Evolutionary conservation across 2,329 filamentous ascomycete genomes (phyloP).

Genomic region (Verticillium longisporum): DNA sequence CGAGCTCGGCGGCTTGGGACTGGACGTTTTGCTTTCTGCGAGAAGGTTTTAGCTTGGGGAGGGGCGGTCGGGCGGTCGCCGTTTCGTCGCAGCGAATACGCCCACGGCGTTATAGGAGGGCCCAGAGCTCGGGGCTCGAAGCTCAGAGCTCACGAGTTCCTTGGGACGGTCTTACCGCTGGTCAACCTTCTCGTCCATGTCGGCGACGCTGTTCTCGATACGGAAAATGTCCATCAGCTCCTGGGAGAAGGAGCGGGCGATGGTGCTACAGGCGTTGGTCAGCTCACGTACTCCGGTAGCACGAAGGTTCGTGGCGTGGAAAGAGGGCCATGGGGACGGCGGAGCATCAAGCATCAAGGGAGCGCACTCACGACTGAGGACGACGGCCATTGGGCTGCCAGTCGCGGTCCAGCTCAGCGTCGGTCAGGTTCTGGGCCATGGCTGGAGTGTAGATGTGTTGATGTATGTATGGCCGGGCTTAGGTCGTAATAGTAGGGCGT

Average conservation of each 20-base stretch:
- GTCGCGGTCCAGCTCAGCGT: slow-evolving; percentile 66
- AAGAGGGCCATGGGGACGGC: slow-evolving; percentile 44
- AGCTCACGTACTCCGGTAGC: background rate
- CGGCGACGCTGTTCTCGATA: slow-evolving; percentile 70
- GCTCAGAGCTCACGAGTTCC: background rate
- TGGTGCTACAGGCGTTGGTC: slow-evolving; percentile 51
- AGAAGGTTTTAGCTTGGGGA: background rate
- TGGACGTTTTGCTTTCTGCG: slow-evolving; percentile 72
- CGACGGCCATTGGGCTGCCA: slow-evolving; percentile 74
- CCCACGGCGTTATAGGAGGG: too few relatives aligned
- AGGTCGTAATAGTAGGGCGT: background rate
- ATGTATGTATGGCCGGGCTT: background rate
- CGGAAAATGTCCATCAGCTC: slow-evolving; percentile 87
- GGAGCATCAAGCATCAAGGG: background rate
- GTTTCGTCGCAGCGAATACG: too few relatives aligned
- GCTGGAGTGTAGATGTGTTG: background rate
- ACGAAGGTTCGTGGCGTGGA: slow-evolving; percentile 35
- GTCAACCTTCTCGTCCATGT: slow-evolving; percentile 68
- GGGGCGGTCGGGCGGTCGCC: background rate
- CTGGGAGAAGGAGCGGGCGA: slow-evolving; percentile 79
- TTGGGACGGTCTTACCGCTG: slow-evolving; percentile 59
- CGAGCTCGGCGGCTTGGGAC: slow-evolving; percentile 70
- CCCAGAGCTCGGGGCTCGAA: too few relatives aligned
- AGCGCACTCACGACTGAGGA: slow-evolving; percentile 69
- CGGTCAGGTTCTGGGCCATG: slow-evolving; percentile 34